Evolutionary conservation across 805 yeast species (phyloP).

Genomic region (Vanderwaltozyma yarrowii): DNA sequence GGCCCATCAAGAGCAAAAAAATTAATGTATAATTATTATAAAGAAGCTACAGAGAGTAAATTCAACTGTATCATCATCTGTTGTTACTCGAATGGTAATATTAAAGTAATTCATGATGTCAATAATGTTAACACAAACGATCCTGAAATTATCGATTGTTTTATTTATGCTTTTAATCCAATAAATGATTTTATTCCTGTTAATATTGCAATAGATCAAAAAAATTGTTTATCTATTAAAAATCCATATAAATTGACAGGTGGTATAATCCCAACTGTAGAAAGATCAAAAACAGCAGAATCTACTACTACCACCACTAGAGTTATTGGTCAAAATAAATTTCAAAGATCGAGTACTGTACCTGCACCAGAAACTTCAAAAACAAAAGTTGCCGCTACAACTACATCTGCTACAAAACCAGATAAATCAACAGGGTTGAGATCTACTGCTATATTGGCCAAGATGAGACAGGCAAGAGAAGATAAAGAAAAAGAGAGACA

Average conservation of each 20-base stretch:
- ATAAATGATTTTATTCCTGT: slow-evolving; percentile 20
- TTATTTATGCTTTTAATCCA: slow-evolving; percentile 28
- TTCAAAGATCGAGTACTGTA: slow-evolving; percentile 10
- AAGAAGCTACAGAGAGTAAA: slow-evolving; percentile 13
- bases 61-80: slow-evolving; percentile 23
- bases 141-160: slow-evolving; percentile 19
- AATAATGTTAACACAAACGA: slow-evolving; percentile 7
- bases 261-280: neutral
- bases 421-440: slow-evolving; percentile 17
- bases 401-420: slow-evolving; percentile 1
- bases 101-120: slow-evolving; percentile 18
- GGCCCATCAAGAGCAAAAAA: slow-evolving; percentile 22
- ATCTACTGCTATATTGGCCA: slow-evolving; percentile 25
- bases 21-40: slow-evolving; percentile 23
- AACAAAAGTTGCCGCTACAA: neutral
- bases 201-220: slow-evolving; percentile 10
- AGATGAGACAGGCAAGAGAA: slow-evolving; percentile 26
- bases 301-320: neutral
- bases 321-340: neutral
- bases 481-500: slow-evolving; percentile 22
- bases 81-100: slow-evolving; percentile 11
- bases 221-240: slow-evolving; percentile 10
- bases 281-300: slow-evolving; percentile 8
- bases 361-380: slow-evolving; percentile 5
- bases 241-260: slow-evolving; percentile 12